Evolutionary conservation across 371 early-diverging fungal species (phyloP).

Genomic region (Rhizopus stolonifer): DNA sequence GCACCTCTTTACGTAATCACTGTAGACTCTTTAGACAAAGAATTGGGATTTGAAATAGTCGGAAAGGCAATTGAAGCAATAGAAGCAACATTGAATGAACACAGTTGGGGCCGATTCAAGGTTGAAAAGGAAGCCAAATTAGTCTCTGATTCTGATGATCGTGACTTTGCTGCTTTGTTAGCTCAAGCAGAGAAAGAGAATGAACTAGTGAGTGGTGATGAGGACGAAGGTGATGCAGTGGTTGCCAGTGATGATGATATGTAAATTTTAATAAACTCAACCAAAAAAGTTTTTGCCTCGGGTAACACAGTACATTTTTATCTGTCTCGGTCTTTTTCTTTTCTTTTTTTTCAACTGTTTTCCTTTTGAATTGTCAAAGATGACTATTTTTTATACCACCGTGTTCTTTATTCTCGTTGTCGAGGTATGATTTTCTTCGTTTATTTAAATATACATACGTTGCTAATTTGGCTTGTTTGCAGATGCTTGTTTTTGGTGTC

Average conservation of each 20-base stretch:
- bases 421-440: conserved; percentile 32
- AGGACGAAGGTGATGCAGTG: conserved; percentile 75
- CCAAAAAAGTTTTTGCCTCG: background rate
- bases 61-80: conserved; percentile 86
- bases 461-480: conserved; percentile 10
- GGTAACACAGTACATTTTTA: background rate
- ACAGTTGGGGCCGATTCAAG: conserved; percentile 60
- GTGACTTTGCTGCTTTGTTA: conserved; percentile 91
- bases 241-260: conserved; percentile 60
- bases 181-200: conserved; percentile 93
- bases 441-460: background rate
- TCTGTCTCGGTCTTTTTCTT: background rate
- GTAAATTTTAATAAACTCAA: conserved; percentile 26
- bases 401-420: conserved; percentile 40
- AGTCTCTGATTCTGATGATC: conserved; percentile 94
- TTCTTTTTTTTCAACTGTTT: background rate
- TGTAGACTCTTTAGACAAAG: conserved; percentile 88
- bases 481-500: conserved; percentile 56
- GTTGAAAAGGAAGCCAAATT: conserved; percentile 87
- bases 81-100: conserved; percentile 72
- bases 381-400: conserved; percentile 53
- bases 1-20: conserved; percentile 96
- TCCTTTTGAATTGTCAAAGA: conserved; percentile 7
- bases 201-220: conserved; percentile 92
- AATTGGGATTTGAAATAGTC: conserved; percentile 81